Base-by-base conservation (phyloP, 2,329 filamentous ascomycete genomes). In the Rhexocercosporidium sp. region DNA sequence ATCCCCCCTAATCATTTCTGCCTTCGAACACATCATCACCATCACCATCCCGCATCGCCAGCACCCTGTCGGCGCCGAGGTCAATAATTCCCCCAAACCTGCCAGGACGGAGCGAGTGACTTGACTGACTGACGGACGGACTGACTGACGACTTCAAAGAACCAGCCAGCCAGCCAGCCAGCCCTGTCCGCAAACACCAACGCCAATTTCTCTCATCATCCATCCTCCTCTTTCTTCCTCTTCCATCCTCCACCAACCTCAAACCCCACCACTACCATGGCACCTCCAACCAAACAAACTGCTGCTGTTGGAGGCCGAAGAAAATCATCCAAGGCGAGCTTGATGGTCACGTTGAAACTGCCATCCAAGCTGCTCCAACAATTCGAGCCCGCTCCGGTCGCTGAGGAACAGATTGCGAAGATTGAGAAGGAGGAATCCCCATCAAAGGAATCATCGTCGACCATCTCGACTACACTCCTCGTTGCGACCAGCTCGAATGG, bases 331-430 rank as follows among this genome's bases (percentile, higher is more conserved):
- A 71, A 71, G 63, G 44, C 51, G 44, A 69, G n/a, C 53, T 29
- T 68, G 44, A 61, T 70, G 59, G 37, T 89, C 74, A 88, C 82
- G 8, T 77, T 90, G 64, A 85, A 82, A 72, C 80, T 89, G 59
- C 74, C 83, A 25, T 78, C 86, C 49, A 76, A 81, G 20, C 81
- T 79, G 69, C 80, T 91, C 62, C 83, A 83, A 71, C 81, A 82
- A 60, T 79, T 89, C 60, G 71, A 85, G 70, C 78, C 82, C 29
- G 78, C 78, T 27, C 77, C 80, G 49, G 68, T 79, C 68, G 80
- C 83, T 79, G 63, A 60, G 25, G 34, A 65, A 20, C 54, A 60
- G 34, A 47, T 61, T 53, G 46, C 39, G 18, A 51, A 65, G 44
- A 25, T 51, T 11, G 51, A 83, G 65, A 81, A 83, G 65, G 80